Evolutionary conservation across 2,329 filamentous ascomycete species (phyloP), one percentile per base, ranked within the genome.

Genomic region (Chrysosporium queenslandicum): DNA sequence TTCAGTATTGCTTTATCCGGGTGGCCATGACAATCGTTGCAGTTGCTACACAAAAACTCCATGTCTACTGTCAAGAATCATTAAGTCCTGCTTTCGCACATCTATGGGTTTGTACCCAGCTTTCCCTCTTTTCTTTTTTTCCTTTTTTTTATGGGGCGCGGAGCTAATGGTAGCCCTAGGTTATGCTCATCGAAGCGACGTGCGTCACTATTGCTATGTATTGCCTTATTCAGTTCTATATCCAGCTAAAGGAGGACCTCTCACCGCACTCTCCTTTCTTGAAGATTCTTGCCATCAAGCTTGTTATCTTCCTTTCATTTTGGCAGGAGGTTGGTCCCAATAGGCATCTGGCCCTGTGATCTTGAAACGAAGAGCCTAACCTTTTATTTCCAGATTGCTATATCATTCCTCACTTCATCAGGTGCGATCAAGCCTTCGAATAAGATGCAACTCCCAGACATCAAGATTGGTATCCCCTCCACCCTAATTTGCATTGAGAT

Each of bases 231-330:
- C 87, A 94, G 61, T 92, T 92, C 67, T 94, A 94, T 67, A 67
- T 86, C 27, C 87, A 94, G 66, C 74, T 92, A 42, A 82, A 80
- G 57, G 70, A 75, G 0, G 79, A 86, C 54, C 75, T 94, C 23
- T 75, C 77, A 6, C 77, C 83, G 50, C 80, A 94, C 63, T 76
- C 72, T 16, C 85, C 87, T 0, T 85, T 91, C 58, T 68, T 91
- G 58, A 94, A 94, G 68, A 82, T 94, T 23, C 64, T 88, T 18
- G 85, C 87, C 62, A 92, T 95, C 70, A 94, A 94, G 69, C 77
- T 94, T 25, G 87, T 94, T 63, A 88, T 94, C 62, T 94, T 94
- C 74, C 77, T 95, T 59, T 89, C 84, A 32, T 94, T 94, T 68
- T 94, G 88, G 88, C 88, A 95, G 64, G 74, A 72, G 29, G 74